These are phyloP conservation scores for Xylaria multiplex DNA, from an alignment of 2,329 filamentous ascomycete genomes.

Conservation along the genomic window DNA sequence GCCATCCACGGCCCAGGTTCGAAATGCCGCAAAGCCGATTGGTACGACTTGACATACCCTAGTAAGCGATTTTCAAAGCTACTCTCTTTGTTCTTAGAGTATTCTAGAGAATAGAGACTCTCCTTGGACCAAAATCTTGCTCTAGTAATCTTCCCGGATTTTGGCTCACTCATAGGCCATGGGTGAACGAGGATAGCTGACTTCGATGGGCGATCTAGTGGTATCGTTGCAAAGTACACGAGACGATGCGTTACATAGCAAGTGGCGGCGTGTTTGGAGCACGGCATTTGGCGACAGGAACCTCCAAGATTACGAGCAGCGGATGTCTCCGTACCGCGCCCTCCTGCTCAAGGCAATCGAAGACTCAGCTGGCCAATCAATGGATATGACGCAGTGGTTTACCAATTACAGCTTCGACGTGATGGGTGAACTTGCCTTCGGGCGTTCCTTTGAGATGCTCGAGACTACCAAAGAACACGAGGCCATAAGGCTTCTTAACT, in stretches of 20 bases:
- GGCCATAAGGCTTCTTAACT: constrained; percentile 27
- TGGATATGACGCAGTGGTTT: constrained; percentile 40
- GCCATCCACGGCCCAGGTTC: constrained; percentile 27
- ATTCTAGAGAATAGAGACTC: too few relatives aligned
- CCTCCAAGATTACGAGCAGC: constrained; percentile 31
- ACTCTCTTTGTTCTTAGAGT: not conserved
- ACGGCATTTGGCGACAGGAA: constrained; percentile 32
- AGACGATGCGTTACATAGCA: constrained; percentile 24
- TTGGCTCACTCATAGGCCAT: not conserved
- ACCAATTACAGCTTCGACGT: constrained; percentile 43
- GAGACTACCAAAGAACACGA: constrained; percentile 26
- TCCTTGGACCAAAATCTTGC: not conserved
- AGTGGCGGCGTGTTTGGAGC: constrained; percentile 36
- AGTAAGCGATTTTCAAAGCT: not conserved
- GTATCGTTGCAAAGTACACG: constrained; percentile 31
- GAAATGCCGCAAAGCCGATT: constrained; percentile 29
- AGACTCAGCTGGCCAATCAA: not conserved
- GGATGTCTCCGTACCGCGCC: constrained; percentile 24
- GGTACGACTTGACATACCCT: constrained; percentile 32
- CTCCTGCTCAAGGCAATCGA: constrained; percentile 26
- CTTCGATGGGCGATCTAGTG: not conserved
- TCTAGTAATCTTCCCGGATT: not conserved
- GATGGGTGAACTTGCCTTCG: constrained; percentile 49
- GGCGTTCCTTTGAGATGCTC: constrained; percentile 46
- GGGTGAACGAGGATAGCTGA: not conserved